Evolutionary conservation across 805 yeast species (phyloP), one percentile per base, ranked within the genome.

Genomic region (Sugiyamaella americana): DNA sequence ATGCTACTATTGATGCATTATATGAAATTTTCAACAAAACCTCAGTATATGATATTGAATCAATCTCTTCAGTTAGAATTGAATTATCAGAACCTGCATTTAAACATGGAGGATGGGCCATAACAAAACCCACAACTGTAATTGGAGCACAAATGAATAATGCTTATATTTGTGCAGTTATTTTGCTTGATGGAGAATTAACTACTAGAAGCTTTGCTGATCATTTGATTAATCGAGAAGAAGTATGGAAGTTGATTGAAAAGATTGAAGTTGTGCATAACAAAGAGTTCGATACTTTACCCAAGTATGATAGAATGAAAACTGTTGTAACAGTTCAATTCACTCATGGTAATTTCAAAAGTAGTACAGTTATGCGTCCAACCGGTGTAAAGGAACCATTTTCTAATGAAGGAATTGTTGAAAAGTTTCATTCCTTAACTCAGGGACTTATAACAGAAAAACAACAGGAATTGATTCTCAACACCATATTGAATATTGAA

Each of bases 91-190:
- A 44, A 18, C 24, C 51, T 8, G 37, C 41, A 8, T 48, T 44
- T 41, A 41, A 45, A 21, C 51, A 44, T 29, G 47, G 44, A 4
- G 48, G 48, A 5, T 43, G 49, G 45, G 35, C 39, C 13, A 41
- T 44, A 18, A 30, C 37, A 3, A 20, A 32, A 19, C 49, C 51
- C 5, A 19, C 45, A 10, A 48, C 45, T 20, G 48, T 37, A 39
- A 48, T 48, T 35, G 51, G 51, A 6, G 51, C 51, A 3, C 51
- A 48, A 19, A 48, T 48, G 51, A 40, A 48, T 32, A 35, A 32
- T 13, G 45, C 51, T 6, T 48, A 48, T 26, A 34, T 48, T 34
- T 44, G 49, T 24, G 49, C 46, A n/a, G 49, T 40, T 11, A 37
- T 48, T n/a, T 43, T 48, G n/a, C 32, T 32, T n/a, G 51, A 48